These are phyloP conservation scores for Aspergillus neotritici DNA, from an alignment of 2,329 filamentous ascomycete genomes.

Conservation along the genomic window DNA sequence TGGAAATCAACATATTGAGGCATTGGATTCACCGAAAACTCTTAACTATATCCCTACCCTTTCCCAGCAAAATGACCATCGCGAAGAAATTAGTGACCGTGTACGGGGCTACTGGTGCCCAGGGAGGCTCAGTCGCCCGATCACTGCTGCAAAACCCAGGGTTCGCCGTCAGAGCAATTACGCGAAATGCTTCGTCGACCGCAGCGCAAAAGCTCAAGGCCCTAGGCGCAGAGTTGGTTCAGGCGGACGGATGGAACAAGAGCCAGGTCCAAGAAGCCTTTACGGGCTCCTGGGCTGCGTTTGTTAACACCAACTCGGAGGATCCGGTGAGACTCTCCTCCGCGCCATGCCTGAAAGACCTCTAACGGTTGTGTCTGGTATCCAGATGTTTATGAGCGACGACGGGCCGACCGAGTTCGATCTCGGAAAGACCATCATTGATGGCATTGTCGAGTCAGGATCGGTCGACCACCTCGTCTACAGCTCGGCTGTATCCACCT, in stretches of 20 bases:
- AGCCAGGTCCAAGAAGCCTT: constrained; percentile 20
- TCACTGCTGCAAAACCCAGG: constrained; percentile 20
- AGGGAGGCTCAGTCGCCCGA: constrained; percentile 25
- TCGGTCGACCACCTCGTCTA: constrained; percentile 35
- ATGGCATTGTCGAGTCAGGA: constrained; percentile 25
- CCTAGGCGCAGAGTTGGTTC: constrained; percentile 21
- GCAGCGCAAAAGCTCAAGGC: constrained; percentile 15
- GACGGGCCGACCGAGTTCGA: constrained; percentile 29
- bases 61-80: too few relatives aligned
- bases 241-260: constrained; percentile 15
- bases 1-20: too few relatives aligned
- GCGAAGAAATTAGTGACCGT: constrained; percentile 7
- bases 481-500: constrained; percentile 30
- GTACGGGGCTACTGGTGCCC: constrained; percentile 17
- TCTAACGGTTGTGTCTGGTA: not conserved
- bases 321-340: constrained; percentile 9
- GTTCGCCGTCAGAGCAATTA: constrained; percentile 23
- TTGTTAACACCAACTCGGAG: constrained; percentile 22
- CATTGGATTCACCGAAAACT: too few relatives aligned
- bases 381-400: too few relatives aligned
- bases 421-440: constrained; percentile 23
- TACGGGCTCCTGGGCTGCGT: constrained; percentile 17
- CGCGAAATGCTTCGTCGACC: constrained; percentile 21
- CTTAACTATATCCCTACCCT: too few relatives aligned
- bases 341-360: not conserved